A percentile compares a stretch with the other conserved stretches of the same genome.
phyloP scores from a whole-genome alignment of 129 eudicot genomes.

The Centrapalus pauciflorus region DNA sequence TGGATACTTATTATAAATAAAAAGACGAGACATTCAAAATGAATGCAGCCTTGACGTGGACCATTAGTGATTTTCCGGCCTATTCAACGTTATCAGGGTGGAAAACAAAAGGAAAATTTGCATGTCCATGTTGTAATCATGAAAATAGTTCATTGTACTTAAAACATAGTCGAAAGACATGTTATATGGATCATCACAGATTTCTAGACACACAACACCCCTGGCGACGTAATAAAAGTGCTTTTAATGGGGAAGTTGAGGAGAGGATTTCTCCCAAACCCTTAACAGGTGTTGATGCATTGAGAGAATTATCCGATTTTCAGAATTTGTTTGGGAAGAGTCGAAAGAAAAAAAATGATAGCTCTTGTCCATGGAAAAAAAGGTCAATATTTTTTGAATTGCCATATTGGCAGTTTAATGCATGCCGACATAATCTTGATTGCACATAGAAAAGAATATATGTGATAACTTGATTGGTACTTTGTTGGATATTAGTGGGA shows the following conservation, averaged over 20 bases:
- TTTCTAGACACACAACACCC: neutral
- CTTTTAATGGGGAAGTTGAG: neutral
- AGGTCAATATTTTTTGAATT: no score
- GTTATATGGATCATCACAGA: neutral
- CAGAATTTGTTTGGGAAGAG: neutral
- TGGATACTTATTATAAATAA: neutral
- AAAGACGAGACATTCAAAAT: neutral
- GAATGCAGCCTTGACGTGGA: neutral
- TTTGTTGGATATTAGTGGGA: neutral
- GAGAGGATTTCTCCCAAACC: neutral
- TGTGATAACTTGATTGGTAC: neutral
- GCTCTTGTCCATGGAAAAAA: no score
- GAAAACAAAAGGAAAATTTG: neutral
- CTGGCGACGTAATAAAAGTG: neutral
- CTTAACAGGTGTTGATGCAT: neutral
- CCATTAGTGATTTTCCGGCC: neutral
- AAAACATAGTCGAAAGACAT: neutral
- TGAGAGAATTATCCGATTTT: neutral
- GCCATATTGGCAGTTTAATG: no score
- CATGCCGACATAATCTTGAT: neutral
- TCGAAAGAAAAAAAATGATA: no score
- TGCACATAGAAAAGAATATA: neutral
- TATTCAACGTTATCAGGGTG: neutral
- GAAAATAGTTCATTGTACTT: neutral
- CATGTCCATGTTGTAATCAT: neutral